Base-by-base conservation (phyloP, 306 rosid genomes). In the Mucuna pruriens region DNA sequence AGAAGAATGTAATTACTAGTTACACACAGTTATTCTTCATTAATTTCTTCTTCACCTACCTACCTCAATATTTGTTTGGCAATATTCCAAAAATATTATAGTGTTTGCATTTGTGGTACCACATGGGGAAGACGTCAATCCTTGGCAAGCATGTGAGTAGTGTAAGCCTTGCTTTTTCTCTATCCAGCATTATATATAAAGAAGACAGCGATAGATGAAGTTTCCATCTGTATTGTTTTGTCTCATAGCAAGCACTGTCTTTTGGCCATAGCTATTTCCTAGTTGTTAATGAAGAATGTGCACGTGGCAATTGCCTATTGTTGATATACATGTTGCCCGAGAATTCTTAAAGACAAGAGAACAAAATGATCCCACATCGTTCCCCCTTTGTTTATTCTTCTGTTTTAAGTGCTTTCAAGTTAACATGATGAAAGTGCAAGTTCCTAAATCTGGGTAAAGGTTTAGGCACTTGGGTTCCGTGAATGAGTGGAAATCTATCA, bases 131-230 rank as follows among this genome's bases (percentile, higher is more conserved):
- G 85, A 80, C 85, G 58, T 82, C 81, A 81, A 70, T 78, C 46
- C 16, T 77, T 81, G 75, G 48, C 42, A 81, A 39, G 84, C 94
- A 85, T 89, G 90, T 90, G 97, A 87, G 87, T 46, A 33, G 90
- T 69, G 87, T 70, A 77, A 78, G 65, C 31, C 55, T 85, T 64
- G 66, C 82, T 49, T 77, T 77, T 73, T 63, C 54, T 85, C 75
- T 76, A 42, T 73, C 78, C 40, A 36, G 31, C 82, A 80, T 75
- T 46, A 63, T 74, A n/a, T 82, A 75, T 80, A 75, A 71, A 52
- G 82, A 74, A 67, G 94, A 90, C 83, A 60, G 92, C 23, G 92
- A 91, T 85, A 72, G 90, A 87, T 85, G 91, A 94, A 86, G 87
- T 84, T 75, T 81, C 88, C 85, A 78, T 67, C 88, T 79, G 88